Percentiles rank a stretch among this genome's conserved stretches.
Evolutionary conservation across 2,329 filamentous ascomycete genomes (phyloP).

Genomic region (Colletotrichum tanaceti): DNA sequence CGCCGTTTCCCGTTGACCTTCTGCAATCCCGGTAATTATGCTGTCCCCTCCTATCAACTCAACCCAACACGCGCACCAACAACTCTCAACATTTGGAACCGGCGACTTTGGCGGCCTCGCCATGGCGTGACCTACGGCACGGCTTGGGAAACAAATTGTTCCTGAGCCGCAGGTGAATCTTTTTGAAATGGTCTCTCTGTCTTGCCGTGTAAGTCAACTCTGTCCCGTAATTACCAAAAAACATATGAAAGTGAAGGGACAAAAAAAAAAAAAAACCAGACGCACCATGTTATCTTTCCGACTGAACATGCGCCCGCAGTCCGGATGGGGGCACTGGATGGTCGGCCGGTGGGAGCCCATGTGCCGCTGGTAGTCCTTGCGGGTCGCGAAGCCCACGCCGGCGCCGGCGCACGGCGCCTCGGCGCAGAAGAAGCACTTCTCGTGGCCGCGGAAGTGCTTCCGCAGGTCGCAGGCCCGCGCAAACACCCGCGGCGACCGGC

Average conservation of each 20-base stretch:
- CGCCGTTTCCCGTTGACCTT: too few relatives aligned
- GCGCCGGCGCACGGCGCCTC: slow-evolving; percentile 24
- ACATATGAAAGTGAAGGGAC: too few relatives aligned
- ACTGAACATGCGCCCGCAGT: slow-evolving; percentile 25
- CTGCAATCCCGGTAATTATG: too few relatives aligned
- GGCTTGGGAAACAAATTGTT: slow-evolving; percentile 27
- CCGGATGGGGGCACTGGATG: slow-evolving; percentile 20
- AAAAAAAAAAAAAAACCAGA: too few relatives aligned
- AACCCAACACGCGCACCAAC: too few relatives aligned
- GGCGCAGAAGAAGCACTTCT: slow-evolving; percentile 30
- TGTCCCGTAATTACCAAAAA: too few relatives aligned
- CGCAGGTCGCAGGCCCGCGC: slow-evolving; percentile 28
- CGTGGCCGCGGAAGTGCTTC: slow-evolving; percentile 30
- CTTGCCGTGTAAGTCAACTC: background rate
- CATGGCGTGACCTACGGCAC: slow-evolving; percentile 13
- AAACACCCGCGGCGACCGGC: slow-evolving; percentile 16
- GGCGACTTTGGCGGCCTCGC: background rate
- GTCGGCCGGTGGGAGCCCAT: slow-evolving; percentile 30
- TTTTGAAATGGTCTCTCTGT: slow-evolving; percentile 30
- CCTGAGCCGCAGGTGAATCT: slow-evolving; percentile 17
- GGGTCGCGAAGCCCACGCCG: slow-evolving; percentile 20
- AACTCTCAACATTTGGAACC: background rate
- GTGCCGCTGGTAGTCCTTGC: slow-evolving; percentile 29
- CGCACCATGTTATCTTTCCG: slow-evolving; percentile 31
- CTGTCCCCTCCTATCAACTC: too few relatives aligned